Percentiles rank a stretch among this genome's conserved stretches.
Conservation (phyloP, 345 rosid genomes). For the Raphanus raphanistrum region DNA sequence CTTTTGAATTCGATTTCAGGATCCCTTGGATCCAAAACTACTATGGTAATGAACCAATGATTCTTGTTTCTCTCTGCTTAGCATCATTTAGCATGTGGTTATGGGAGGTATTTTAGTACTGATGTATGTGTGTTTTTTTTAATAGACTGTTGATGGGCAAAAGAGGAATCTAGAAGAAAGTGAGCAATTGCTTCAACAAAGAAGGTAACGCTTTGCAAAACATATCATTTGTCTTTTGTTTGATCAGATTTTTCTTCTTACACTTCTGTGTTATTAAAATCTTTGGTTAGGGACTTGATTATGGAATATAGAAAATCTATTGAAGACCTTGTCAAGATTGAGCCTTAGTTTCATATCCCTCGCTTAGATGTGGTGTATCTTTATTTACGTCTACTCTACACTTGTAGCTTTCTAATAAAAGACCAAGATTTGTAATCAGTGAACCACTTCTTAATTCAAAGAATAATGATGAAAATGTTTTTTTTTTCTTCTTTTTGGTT, state of each 20-base stretch:
- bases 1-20: conserved; percentile 73
- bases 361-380: not conserved
- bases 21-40: conserved; percentile 57
- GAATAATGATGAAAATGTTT: not conserved
- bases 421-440: not conserved
- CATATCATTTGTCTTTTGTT: too few relatives aligned
- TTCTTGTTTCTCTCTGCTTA: not conserved
- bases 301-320: conserved; percentile 59
- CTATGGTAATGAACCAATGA: conserved; percentile 51
- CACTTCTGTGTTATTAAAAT: not conserved
- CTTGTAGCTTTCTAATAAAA: not conserved
- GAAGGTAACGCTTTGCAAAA: conserved; percentile 44
- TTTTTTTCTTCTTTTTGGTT: not conserved
- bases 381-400: not conserved
- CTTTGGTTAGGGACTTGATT: conserved; percentile 60
- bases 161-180: conserved; percentile 71
- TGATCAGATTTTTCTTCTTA: not conserved
- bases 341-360: conserved; percentile 12
- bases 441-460: not conserved
- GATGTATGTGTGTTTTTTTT: too few relatives aligned
- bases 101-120: too few relatives aligned
- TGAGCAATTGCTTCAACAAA: conserved; percentile 63
- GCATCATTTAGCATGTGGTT: too few relatives aligned
- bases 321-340: conserved; percentile 43
- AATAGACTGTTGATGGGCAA: conserved; percentile 78